phyloP scores from a whole-genome alignment of 257 asterid species.

The Salvia miltiorrhiza region DNA sequence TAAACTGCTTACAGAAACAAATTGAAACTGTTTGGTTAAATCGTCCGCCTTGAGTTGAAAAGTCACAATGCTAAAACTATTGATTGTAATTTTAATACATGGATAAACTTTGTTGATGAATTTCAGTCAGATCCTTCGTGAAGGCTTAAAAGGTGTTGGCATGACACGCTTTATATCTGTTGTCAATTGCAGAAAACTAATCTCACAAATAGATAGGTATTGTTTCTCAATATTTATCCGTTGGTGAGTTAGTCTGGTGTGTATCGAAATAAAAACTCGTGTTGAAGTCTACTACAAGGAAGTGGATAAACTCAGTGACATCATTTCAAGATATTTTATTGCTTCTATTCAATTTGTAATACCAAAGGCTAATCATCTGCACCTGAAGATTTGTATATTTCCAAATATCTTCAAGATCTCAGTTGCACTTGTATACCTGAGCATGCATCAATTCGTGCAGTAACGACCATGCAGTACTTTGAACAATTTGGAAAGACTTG shows the following conservation, averaged over 20 bases:
- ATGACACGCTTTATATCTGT: background rate
- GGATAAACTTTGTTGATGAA: background rate
- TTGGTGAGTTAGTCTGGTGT: background rate
- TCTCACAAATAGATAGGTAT: background rate
- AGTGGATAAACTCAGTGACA: background rate
- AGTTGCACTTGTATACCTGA: background rate
- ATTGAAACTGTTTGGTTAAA: background rate
- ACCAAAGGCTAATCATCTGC: background rate
- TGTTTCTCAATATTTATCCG: background rate
- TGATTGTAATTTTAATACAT: background rate
- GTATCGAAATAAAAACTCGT: background rate
- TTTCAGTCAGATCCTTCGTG: background rate
- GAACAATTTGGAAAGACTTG: constrained; percentile 1
- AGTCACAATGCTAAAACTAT: background rate
- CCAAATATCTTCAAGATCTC: background rate
- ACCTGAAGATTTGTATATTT: constrained; percentile 6
- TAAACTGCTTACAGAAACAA: background rate
- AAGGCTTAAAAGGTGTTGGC: background rate
- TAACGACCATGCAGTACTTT: background rate
- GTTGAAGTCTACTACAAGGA: background rate
- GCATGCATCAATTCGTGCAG: background rate
- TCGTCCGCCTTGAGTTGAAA: background rate
- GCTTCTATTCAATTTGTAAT: background rate
- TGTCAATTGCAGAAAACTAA: background rate
- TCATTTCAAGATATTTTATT: background rate